phyloP scores from a whole-genome alignment of 2,329 filamentous ascomycete species.

The Neoarthrinium moseri region DNA sequence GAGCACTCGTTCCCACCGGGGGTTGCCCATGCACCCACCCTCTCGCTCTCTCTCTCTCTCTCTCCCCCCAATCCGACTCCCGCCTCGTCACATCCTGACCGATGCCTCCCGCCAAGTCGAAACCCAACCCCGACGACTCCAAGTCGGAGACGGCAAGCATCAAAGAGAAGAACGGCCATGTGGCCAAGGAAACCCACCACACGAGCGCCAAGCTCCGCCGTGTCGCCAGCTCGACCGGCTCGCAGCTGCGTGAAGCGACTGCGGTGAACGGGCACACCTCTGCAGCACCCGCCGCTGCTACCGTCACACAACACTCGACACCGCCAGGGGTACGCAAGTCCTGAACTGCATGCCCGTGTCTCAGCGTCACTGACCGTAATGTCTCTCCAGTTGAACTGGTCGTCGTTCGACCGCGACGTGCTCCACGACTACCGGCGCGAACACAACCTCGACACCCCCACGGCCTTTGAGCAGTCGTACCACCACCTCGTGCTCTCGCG shows the following conservation, averaged over 20 bases:
- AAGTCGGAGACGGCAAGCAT: constrained; percentile 32
- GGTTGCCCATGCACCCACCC: background rate
- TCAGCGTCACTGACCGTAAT: constrained; percentile 13
- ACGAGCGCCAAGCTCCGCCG: constrained; percentile 51
- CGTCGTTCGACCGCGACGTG: constrained; percentile 62
- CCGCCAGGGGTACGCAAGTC: constrained; percentile 23
- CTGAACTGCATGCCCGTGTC: constrained; percentile 2
- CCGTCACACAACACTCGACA: constrained; percentile 19
- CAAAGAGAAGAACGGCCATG: constrained; percentile 29
- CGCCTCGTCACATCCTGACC: background rate
- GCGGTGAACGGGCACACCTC: constrained; percentile 28
- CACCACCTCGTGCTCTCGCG: constrained; percentile 61
- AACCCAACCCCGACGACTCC: constrained; percentile 30
- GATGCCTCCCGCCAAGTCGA: constrained; percentile 25
- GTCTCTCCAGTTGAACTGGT: constrained; percentile 58
- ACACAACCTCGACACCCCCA: constrained; percentile 68
- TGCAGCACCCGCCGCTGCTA: constrained; percentile 13
- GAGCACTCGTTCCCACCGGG: background rate
- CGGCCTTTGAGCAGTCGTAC: constrained; percentile 65
- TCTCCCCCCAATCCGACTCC: background rate
- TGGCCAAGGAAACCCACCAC: constrained; percentile 30
- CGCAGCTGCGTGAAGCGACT: constrained; percentile 43
- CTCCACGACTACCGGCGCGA: constrained; percentile 75
- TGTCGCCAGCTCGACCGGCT: constrained; percentile 50
- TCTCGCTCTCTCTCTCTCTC: background rate